A percentile compares a stretch with the other conserved stretches of the same genome.
Conservation (phyloP, 805 yeast genomes). For the Torulaspora delbrueckii region DNA sequence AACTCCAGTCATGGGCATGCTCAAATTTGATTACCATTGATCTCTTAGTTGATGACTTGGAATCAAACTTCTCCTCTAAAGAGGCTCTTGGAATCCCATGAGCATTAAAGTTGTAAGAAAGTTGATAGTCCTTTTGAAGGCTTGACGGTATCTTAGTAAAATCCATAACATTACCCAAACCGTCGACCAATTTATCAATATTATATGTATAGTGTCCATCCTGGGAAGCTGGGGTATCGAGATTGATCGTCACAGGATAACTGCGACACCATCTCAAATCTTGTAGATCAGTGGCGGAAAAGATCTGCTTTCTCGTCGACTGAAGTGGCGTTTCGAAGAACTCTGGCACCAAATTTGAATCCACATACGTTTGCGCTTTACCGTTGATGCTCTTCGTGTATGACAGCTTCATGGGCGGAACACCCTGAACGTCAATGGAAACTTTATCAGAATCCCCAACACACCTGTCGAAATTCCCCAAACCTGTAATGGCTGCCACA, state of each 20-base stretch:
- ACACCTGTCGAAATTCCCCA: conserved; percentile 52
- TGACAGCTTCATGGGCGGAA: conserved; percentile 65
- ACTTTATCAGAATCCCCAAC: conserved; percentile 52
- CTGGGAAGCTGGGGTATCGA: conserved; percentile 40
- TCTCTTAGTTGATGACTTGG: conserved; percentile 38
- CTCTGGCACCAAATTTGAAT: conserved; percentile 48
- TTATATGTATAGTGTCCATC: conserved; percentile 54
- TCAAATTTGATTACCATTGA: conserved; percentile 36
- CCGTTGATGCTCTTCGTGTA: conserved; percentile 47
- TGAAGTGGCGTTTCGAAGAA: conserved; percentile 48
- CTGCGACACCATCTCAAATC: conserved; percentile 43
- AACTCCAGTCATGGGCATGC: conserved; percentile 19
- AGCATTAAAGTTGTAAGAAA: conserved; percentile 44
- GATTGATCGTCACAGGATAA: conserved; percentile 40
- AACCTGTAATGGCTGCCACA: conserved; percentile 45
- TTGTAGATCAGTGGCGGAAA: conserved; percentile 34
- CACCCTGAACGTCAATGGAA: conserved; percentile 58
- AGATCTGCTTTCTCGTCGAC: conserved; percentile 27
- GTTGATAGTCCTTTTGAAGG: conserved; percentile 33
- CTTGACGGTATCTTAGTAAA: conserved; percentile 34
- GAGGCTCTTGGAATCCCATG: conserved; percentile 54
- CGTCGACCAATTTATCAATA: conserved; percentile 58
- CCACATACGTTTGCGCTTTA: conserved; percentile 29
- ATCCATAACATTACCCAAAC: conserved; percentile 56
- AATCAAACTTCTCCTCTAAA: conserved; percentile 39